Percentiles rank a stretch among this genome's conserved stretches.
phyloP scores from a whole-genome alignment of 2,329 filamentous ascomycete species.

The Neofusicoccum laricinum region DNA sequence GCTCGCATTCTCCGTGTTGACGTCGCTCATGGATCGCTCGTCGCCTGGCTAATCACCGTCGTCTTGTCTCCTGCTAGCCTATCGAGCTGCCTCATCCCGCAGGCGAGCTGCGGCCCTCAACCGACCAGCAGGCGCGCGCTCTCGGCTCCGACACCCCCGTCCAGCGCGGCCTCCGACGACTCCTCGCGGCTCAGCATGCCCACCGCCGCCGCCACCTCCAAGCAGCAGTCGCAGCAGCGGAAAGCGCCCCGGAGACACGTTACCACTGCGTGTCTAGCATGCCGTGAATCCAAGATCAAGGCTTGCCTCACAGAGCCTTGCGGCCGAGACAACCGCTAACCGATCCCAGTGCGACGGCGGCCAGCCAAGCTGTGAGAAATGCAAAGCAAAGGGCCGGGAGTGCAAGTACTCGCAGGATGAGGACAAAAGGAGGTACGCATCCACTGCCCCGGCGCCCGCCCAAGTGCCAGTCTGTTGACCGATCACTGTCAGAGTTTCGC shows the following conservation, averaged over 20 bases:
- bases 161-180: background rate
- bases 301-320: constrained; percentile 13
- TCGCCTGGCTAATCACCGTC: constrained; percentile 8
- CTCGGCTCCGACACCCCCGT: constrained; percentile 10
- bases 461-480: background rate
- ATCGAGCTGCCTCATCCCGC: background rate
- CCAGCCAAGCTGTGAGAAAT: constrained; percentile 17
- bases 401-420: constrained; percentile 17
- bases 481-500: constrained; percentile 1
- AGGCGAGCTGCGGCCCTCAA: constrained; percentile 2
- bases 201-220: background rate
- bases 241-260: constrained; percentile 15
- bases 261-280: constrained; percentile 17
- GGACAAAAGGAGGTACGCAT: constrained; percentile 16
- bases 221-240: constrained; percentile 7
- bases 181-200: constrained; percentile 2
- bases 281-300: constrained; percentile 18
- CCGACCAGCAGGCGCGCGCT: background rate
- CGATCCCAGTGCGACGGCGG: constrained; percentile 15
- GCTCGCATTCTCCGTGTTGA: background rate
- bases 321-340: constrained; percentile 6
- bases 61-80: background rate
- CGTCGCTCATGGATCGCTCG: constrained; percentile 6
- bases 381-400: constrained; percentile 16
- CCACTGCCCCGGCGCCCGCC: background rate